Conservation (phyloP, 148 eudicot species). For the Vaccinium darrowii region DNA sequence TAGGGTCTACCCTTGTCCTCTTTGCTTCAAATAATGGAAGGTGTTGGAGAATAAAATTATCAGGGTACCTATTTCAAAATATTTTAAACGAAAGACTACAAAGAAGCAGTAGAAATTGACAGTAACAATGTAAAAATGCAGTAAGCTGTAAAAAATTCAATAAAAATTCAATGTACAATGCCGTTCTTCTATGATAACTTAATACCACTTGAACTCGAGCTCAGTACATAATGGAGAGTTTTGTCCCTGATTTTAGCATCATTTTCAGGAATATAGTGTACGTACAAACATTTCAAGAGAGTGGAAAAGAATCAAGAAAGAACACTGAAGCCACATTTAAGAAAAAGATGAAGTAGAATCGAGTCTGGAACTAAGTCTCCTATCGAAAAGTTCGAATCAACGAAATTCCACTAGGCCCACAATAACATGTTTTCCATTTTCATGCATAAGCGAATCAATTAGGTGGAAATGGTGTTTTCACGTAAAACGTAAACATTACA, state of each 20-base stretch:
- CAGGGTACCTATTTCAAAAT: not conserved
- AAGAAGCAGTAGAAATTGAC: not conserved
- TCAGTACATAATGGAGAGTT: not conserved
- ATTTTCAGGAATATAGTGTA: not conserved
- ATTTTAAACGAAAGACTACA: not conserved
- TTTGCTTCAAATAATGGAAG: not conserved
- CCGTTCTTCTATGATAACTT: not conserved
- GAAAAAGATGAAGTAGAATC: not conserved
- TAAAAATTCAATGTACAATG: not conserved
- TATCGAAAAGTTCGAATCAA: not conserved
- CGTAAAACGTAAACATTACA: not conserved
- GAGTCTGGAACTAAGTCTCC: not conserved
- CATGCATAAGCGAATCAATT: not conserved
- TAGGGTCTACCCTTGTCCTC: slow-evolving; percentile 1
- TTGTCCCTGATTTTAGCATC: not conserved
- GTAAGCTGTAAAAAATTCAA: not conserved
- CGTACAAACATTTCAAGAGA: not conserved
- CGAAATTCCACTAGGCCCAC: not conserved
- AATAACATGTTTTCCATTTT: not conserved
- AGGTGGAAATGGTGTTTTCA: not conserved
- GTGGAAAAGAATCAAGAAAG: not conserved
- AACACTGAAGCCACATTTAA: not conserved
- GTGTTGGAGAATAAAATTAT: not conserved
- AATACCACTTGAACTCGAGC: not conserved
- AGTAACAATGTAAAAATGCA: not conserved